Base-by-base conservation (phyloP, 2,329 filamentous ascomycete genomes). In the Lithohypha guttulata region DNA sequence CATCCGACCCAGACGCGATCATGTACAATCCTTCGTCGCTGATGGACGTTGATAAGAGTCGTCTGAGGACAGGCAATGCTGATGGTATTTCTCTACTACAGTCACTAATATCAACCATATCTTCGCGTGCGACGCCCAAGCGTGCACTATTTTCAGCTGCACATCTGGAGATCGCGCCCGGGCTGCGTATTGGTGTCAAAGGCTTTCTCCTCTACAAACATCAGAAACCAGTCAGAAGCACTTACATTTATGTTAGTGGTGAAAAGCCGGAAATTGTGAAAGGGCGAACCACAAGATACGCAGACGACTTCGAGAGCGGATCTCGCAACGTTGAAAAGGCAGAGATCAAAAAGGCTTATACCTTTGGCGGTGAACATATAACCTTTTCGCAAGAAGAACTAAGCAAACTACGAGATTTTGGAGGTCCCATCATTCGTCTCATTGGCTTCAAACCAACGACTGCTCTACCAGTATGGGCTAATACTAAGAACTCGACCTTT, bases 341-440 rank as follows among this genome's bases (percentile, higher is more conserved):
- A 2, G 86, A 96, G 53, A 74, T 93, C 14, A 81, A 81, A 43
- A 95, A 91, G 59, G 91, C 89, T 0, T 98, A 91, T 68, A 95
- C 91, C 53, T 96, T 96, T 55, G 91, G 89, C 9, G 87, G 85
- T 26, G 84, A 93, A 49, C 85, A 85, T 33, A 76, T 98, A 32
- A 73, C 81, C 34, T 98, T 98, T 57, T 79, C 79, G 0, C 73
- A 79, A 1, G 86, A 95, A 22, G 89, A 98, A 57, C 77, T 89
- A 44, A 80, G 79, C 42, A 65, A 72, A 14, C 69, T 98, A 42
- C 79, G 79, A 45, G 68, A 84, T 49, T 94, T 94, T 52, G 89
- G 87, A 2, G 71, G 81, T 1, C 84, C 85, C 0, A 69, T 84
- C 9, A 81, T 98, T 41, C 79, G 86, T 4, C 81, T 98, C 48